Base-by-base conservation (phyloP, 1,139 yeast genomes). In the Debaryomyces nepalensis region DNA sequence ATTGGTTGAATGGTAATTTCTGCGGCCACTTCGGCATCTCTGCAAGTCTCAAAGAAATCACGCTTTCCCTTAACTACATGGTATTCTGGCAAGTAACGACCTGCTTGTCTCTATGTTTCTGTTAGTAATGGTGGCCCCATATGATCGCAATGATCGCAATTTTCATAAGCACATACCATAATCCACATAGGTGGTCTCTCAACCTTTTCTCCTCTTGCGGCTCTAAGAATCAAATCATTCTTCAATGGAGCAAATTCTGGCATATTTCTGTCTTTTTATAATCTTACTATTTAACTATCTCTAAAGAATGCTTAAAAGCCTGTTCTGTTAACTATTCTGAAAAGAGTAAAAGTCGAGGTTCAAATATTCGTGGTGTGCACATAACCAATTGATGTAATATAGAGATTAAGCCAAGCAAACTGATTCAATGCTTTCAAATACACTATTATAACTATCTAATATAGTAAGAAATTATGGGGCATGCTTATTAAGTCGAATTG, bases 131-230 rank as follows among this genome's bases (percentile, higher is more conserved):
- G 24, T 18, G 21, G 12, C 12, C 9, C 33, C 5, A 18, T 19
- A n/a, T n/a, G 23, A 7, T 24, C 27, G 10, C 10, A 24, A n/a
- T 29, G 20, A 12, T 15, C 15, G 10, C 12, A 8, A 16, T 11
- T 23, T n/a, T 21, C n/a, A 16, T 7, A 14, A 9, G n/a, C 8
- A 66, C 81, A 47, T 66, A 78, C 83, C 99, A 93, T 93, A 54
- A 93, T 87, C 99, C 99, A 93, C 47, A 93, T 82, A 19, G 99
- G 99, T 1, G 99, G 97, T 62, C 99, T 82, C 67, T 93, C 99
- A 37, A 93, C 97, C 52, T 71, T 71, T 61, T 91, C 96, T 40
- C 78, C 78, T 34, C 50, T 57, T 16, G 99, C 97, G 3, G 98
- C 97, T 57, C 99, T 75, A 50, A 93, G 73, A 36, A 93, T 84